Base-by-base conservation (phyloP, 83 land plant species). In the Picea abies region DNA sequence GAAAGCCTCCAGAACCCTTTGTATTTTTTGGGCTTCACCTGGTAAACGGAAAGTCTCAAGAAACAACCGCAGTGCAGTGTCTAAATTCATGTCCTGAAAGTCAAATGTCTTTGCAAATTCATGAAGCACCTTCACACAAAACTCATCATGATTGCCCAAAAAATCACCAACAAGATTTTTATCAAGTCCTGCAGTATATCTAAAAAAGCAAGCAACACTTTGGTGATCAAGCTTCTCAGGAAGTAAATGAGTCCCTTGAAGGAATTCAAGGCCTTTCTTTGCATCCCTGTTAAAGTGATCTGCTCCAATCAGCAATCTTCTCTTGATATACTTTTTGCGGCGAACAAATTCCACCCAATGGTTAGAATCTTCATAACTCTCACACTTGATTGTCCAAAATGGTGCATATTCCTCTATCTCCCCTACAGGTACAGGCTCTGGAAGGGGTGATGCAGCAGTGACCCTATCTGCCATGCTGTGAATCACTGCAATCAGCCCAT, bases 1-100 rank as follows among this genome's bases (percentile, higher is more conserved):
- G 82, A 98, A 98, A 61, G 99, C 99, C 83, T 98, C 99, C 80
- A 98, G 90, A 52, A 98, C 99, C 86, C 99, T 94, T 79, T 96
- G 96, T 77, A 98, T 98, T 83, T 98, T 98, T 84, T 98, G 99
- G 23, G 99, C 93, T 86, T 98, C 99, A n/a, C 99, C 99, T 63
- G 99, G 99, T 52, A 98, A 80, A 68, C 99, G 85, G 80, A 98
- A 98, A 25, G 99, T 96, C 87, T 96, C 99, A 81, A 98, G 80
- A 66, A 96, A 98, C 17, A 92, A 87, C 66, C 99, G 87, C 84
- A 98, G 65, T 32, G 99, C 99, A 80, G 99, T 96, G 80, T 98
- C 99, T 61, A 98, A 3, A 39, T 39, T 87, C 99, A 96, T 98
- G 80, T 90, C 94, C 71, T 94, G 90, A 84, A 98, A 98, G 87